Conservation (phyloP, 2,329 filamentous ascomycete species). For the Colletotrichum echinochloae region DNA sequence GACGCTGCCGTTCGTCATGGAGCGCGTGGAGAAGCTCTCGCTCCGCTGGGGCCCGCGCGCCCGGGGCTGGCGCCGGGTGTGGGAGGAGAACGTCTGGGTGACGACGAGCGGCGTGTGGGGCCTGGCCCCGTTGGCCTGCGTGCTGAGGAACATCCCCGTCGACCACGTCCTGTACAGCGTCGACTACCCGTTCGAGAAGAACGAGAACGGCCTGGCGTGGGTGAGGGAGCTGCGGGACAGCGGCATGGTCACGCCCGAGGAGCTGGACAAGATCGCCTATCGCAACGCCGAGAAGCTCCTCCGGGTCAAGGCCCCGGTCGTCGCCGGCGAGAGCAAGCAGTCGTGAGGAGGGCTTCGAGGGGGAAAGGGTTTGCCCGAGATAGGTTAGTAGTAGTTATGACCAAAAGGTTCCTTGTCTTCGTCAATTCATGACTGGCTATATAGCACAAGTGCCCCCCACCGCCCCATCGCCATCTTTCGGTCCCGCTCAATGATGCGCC, state of each 20-base stretch:
- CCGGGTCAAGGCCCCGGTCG: conserved; percentile 44
- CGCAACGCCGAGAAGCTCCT: conserved; percentile 64
- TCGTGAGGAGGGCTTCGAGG: no score
- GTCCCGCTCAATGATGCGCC: conserved; percentile 1
- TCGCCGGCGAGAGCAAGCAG: not conserved
- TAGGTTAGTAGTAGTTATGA: no score
- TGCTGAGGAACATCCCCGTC: conserved; percentile 58
- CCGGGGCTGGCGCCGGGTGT: conserved; percentile 61
- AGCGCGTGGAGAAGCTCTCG: conserved; percentile 54
- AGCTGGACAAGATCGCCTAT: conserved; percentile 62
- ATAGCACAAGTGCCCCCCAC: not conserved
- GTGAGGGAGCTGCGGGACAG: conserved; percentile 61
- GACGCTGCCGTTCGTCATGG: conserved; percentile 66
- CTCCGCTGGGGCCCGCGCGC: conserved; percentile 48
- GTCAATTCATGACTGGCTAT: not conserved
- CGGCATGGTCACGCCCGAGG: conserved; percentile 60
- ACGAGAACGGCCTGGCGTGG: conserved; percentile 60
- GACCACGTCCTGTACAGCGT: conserved; percentile 67
- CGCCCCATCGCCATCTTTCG: not conserved
- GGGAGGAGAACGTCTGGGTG: conserved; percentile 67
- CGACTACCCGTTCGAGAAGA: conserved; percentile 67
- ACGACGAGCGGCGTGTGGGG: conserved; percentile 67
- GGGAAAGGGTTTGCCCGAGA: no score
- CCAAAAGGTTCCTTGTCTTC: not conserved
- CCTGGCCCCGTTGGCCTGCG: conserved; percentile 58